These are phyloP conservation scores for Akanthomyces dipterigenus DNA, from an alignment of 2,329 filamentous ascomycete species.

Conservation along the genomic window DNA sequence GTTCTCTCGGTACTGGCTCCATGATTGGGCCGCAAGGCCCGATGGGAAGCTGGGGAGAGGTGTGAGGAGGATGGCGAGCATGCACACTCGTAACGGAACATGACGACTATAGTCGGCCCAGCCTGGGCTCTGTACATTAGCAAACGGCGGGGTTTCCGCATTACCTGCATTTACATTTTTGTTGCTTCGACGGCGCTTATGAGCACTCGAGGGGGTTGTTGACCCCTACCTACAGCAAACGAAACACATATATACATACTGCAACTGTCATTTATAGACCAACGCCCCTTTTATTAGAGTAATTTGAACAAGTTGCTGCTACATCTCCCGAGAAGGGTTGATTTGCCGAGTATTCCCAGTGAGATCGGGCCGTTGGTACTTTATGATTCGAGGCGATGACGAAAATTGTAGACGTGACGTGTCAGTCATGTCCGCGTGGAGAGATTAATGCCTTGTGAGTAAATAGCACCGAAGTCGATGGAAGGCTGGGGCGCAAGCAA, in stretches of 20 bases:
- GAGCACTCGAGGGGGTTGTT: not conserved
- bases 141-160: not conserved
- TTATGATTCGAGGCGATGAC: not conserved
- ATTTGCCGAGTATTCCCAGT: not conserved
- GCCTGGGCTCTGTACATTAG: slow-evolving; percentile 1
- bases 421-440: not conserved
- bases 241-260: not conserved
- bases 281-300: not conserved
- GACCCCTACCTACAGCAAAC: not conserved
- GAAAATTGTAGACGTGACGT: not conserved
- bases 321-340: not conserved
- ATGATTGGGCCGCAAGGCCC: slow-evolving; percentile 59
- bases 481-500: not conserved
- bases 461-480: not conserved
- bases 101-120: not conserved
- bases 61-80: slow-evolving; percentile 30
- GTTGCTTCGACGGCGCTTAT: not conserved
- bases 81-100: not conserved
- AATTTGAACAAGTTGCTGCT: not conserved
- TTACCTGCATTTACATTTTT: not conserved
- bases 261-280: not conserved
- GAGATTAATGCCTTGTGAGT: not conserved
- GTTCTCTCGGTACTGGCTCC: slow-evolving; percentile 69
- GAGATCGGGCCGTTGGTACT: not conserved
- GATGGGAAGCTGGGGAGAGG: slow-evolving; percentile 75